Conservation (phyloP, 2,329 filamentous ascomycete genomes). For the Pyrenophora teres region DNA sequence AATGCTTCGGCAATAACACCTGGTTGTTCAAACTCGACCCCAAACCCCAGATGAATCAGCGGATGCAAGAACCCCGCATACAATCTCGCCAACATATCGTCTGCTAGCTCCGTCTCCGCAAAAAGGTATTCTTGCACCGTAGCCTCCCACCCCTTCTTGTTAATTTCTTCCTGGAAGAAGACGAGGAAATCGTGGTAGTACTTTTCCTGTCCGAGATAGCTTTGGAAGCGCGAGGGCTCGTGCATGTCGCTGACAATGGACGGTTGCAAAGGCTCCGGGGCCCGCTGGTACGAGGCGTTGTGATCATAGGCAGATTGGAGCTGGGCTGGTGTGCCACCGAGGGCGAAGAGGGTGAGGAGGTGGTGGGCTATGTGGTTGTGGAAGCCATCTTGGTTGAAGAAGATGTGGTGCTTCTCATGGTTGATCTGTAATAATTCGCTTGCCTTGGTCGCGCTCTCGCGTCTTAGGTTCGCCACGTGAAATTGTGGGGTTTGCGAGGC, state of each 20-base stretch:
- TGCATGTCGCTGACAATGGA: conserved; percentile 61
- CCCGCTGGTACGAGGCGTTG: conserved; percentile 70
- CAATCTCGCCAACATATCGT: conserved; percentile 71
- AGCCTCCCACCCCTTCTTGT: conserved; percentile 63
- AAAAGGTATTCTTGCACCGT: conserved; percentile 73
- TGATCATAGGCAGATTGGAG: conserved; percentile 68
- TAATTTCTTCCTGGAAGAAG: conserved; percentile 78
- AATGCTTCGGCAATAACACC: conserved; percentile 80
- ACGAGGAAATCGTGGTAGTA: conserved; percentile 75
- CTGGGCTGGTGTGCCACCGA: conserved; percentile 65
- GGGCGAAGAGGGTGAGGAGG: conserved; percentile 74
- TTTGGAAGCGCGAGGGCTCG: conserved; percentile 60
- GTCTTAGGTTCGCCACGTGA: conserved; percentile 52
- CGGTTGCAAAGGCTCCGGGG: conserved; percentile 54
- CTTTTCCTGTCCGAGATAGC: conserved; percentile 65
- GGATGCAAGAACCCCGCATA: conserved; percentile 76
- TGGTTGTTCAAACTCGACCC: conserved; percentile 80
- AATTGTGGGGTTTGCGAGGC: conserved; percentile 53
- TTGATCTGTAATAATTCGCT: conserved; percentile 77
- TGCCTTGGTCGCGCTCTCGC: conserved; percentile 65
- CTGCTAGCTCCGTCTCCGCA: conserved; percentile 64
- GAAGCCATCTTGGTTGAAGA: conserved; percentile 75
- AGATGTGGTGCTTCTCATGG: conserved; percentile 75
- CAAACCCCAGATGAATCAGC: conserved; percentile 83
- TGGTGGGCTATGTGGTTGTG: conserved; percentile 85